Conservation (phyloP, 2,329 filamentous ascomycete species). For the Pseudogymnoascus sp. region DNA sequence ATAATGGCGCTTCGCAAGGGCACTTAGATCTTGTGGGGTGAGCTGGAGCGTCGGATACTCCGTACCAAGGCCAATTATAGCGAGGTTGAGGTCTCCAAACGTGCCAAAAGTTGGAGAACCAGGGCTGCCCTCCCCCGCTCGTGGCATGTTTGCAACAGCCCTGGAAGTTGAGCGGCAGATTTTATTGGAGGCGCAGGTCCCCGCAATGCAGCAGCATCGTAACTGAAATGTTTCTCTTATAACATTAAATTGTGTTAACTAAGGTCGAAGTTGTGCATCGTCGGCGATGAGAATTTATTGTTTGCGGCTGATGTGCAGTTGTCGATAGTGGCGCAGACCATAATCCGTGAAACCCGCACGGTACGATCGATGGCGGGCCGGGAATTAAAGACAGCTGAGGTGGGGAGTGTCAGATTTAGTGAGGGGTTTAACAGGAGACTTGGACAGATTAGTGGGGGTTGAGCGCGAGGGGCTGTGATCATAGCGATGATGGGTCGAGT, state of each 20-base stretch:
- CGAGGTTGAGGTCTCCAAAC: conserved; percentile 48
- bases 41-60: conserved; percentile 53
- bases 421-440: background rate
- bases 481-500: background rate
- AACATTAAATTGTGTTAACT: background rate
- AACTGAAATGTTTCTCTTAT: background rate
- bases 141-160: background rate
- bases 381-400: background rate
- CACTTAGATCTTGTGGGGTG: conserved; percentile 42
- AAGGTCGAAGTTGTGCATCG: background rate
- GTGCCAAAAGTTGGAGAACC: background rate
- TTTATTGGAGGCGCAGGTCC: background rate
- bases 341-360: background rate
- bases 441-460: background rate
- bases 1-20: conserved; percentile 48
- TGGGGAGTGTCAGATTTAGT: background rate
- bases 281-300: background rate
- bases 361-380: background rate
- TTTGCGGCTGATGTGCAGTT: background rate
- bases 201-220: background rate
- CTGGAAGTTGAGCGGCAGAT: background rate
- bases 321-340: background rate
- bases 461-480: background rate
- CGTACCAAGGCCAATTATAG: conserved; percentile 49
- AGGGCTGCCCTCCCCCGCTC: background rate